Evolutionary conservation across 345 rosid genomes (phyloP).

Genomic region (Pistacia integerrima): DNA sequence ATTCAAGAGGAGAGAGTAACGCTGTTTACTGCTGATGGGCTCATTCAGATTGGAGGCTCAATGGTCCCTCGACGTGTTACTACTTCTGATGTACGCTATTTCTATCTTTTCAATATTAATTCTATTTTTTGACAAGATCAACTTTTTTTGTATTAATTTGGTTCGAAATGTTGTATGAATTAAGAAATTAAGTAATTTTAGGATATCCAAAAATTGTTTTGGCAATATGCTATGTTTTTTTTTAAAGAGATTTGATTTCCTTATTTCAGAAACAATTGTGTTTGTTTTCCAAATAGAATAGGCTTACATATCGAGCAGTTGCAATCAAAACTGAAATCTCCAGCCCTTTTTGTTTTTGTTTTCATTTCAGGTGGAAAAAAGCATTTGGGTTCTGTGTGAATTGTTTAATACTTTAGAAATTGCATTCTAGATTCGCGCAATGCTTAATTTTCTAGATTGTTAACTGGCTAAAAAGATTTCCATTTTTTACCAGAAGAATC

Average conservation of each 20-base stretch:
- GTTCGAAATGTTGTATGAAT: neutral
- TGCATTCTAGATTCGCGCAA: neutral
- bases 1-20: slow-evolving; percentile 81
- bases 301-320: too few relatives aligned
- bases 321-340: too few relatives aligned
- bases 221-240: too few relatives aligned
- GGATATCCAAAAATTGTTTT: too few relatives aligned
- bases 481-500: slow-evolving; percentile 51
- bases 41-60: slow-evolving; percentile 87
- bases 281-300: too few relatives aligned
- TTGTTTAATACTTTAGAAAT: neutral
- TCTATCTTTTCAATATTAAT: neutral
- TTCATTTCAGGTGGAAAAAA: too few relatives aligned
- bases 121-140: neutral
- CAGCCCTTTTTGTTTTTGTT: too few relatives aligned
- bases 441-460: neutral
- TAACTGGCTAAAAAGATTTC: neutral
- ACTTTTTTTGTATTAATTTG: neutral
- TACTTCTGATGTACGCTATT: slow-evolving; percentile 50
- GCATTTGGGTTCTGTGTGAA: neutral
- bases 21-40: slow-evolving; percentile 83
- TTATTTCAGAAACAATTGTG: too few relatives aligned
- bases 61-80: slow-evolving; percentile 69
- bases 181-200: too few relatives aligned
- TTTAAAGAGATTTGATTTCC: too few relatives aligned